phyloP scores from a whole-genome alignment of 2,329 filamentous ascomycete species.

The Trematosphaeria pertusa region DNA sequence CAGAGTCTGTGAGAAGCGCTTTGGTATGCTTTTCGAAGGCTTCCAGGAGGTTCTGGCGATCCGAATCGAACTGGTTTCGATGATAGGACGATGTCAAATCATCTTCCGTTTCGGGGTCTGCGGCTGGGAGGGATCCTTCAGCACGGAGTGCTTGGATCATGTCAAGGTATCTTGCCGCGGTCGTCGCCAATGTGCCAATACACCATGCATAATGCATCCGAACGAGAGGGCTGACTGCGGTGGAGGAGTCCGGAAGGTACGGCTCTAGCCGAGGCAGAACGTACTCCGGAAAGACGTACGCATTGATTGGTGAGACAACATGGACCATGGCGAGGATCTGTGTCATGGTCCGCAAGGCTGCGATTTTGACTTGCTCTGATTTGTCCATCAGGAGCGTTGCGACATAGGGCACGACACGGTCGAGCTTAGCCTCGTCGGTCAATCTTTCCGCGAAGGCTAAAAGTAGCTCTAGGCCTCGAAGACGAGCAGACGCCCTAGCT shows the following conservation, averaged over 20 bases:
- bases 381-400: constrained; percentile 83
- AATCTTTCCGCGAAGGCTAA: constrained; percentile 89
- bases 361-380: constrained; percentile 82
- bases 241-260: constrained; percentile 59
- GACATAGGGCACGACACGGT: constrained; percentile 89
- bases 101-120: constrained; percentile 81
- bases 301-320: constrained; percentile 80
- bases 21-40: constrained; percentile 90
- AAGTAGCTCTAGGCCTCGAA: constrained; percentile 89
- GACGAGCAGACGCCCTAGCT: constrained; percentile 82
- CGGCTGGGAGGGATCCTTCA: constrained; percentile 78
- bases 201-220: constrained; percentile 93
- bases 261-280: constrained; percentile 65
- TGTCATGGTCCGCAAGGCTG: constrained; percentile 84
- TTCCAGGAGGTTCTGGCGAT: constrained; percentile 80
- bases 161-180: constrained; percentile 84
- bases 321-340: constrained; percentile 83
- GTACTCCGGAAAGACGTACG: constrained; percentile 72
- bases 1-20: constrained; percentile 82
- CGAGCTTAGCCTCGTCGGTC: constrained; percentile 94
- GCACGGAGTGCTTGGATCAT: constrained; percentile 87
- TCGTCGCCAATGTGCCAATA: constrained; percentile 84
- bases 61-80: constrained; percentile 84
- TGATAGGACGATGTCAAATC: constrained; percentile 73
- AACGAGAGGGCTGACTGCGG: constrained; percentile 68